These are phyloP conservation scores for Gossypium raimondii DNA, from an alignment of 345 rosid species.

Conservation along the genomic window DNA sequence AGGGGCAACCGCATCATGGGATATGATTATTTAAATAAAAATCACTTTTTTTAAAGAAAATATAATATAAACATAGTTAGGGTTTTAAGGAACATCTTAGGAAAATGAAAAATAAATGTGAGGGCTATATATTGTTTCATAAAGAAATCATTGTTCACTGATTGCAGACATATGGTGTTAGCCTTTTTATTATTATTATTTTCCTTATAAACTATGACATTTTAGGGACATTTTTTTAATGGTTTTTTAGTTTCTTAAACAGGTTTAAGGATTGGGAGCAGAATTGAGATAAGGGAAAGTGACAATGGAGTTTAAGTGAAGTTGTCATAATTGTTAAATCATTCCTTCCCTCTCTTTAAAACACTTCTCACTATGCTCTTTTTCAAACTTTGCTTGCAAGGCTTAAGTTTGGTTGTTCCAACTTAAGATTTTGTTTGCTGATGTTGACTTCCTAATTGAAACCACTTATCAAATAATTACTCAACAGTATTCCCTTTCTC, in stretches of 20 bases:
- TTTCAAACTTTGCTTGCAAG: conserved; percentile 33
- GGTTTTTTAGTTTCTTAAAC: background rate
- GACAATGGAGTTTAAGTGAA: conserved; percentile 25
- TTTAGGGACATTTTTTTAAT: background rate
- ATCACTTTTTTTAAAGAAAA: too few relatives aligned
- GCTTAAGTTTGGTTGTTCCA: conserved; percentile 34
- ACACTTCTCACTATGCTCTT: background rate
- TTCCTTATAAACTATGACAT: background rate
- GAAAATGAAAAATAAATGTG: background rate
- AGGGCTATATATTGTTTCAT: too few relatives aligned
- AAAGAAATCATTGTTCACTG: too few relatives aligned
- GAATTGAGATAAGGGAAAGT: background rate
- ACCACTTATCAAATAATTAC: too few relatives aligned
- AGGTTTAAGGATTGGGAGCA: background rate
- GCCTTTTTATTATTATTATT: too few relatives aligned
- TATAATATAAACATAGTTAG: background rate
- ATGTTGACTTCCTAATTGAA: conserved; percentile 25
- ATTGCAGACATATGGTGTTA: too few relatives aligned
- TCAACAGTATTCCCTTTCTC: too few relatives aligned
- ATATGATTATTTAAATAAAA: too few relatives aligned
- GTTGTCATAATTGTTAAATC: conserved; percentile 5
- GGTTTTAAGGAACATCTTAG: conserved; percentile 6
- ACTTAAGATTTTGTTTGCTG: conserved; percentile 17
- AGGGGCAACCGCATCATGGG: too few relatives aligned
- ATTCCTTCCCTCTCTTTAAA: background rate